These are phyloP conservation scores for Cercospora canescens DNA, from an alignment of 2,329 filamentous ascomycete species.

Conservation along the genomic window DNA sequence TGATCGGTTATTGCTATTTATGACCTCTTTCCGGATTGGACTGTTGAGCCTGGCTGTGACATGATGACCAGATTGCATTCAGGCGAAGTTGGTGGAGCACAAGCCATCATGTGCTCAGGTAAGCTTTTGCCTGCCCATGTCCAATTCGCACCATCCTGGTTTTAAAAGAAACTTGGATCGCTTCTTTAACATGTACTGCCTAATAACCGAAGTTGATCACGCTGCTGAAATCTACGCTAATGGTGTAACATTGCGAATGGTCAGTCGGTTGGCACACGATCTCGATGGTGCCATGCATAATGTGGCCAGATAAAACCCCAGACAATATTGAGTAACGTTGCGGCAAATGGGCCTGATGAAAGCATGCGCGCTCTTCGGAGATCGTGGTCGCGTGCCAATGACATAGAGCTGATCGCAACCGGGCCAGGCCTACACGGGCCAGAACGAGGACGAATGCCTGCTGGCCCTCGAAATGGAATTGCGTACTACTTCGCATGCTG, in stretches of 20 bases:
- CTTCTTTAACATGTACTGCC: not conserved
- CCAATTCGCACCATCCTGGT: not conserved
- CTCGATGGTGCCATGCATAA: not conserved
- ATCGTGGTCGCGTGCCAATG: not conserved
- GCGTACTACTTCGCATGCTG: too few relatives aligned
- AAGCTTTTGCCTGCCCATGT: not conserved
- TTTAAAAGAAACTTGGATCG: not conserved
- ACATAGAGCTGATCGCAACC: not conserved
- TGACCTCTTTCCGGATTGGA: not conserved
- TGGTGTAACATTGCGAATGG: not conserved
- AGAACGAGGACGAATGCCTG: not conserved
- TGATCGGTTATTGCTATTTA: not conserved
- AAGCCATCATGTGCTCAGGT: not conserved
- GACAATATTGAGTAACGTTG: not conserved
- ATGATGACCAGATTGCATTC: not conserved
- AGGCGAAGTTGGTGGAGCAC: not conserved
- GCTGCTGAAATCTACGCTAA: not conserved
- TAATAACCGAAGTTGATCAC: not conserved
- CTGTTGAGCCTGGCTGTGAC: not conserved
- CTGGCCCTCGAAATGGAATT: not conserved
- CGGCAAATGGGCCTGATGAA: too few relatives aligned
- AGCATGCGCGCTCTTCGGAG: not conserved
- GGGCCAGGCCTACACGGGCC: not conserved
- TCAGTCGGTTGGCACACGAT: not conserved
- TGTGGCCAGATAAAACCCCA: not conserved